Percentiles rank a stretch among this genome's conserved stretches.
phyloP scores from a whole-genome alignment of 208 protist genomes.

The Spongospora subterranea region DNA sequence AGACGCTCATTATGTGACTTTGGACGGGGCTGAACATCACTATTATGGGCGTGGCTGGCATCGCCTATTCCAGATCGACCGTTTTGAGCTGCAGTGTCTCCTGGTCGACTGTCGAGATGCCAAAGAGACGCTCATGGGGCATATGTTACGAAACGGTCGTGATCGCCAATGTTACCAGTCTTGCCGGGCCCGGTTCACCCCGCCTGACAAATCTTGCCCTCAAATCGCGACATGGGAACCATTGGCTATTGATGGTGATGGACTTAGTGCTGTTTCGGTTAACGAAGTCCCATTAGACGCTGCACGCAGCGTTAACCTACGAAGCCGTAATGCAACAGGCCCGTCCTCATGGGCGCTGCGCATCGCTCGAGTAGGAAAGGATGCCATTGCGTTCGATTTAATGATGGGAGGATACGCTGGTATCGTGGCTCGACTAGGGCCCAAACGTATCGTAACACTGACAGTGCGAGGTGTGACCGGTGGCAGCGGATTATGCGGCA shows the following conservation, averaged over 20 bases:
- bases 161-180: neutral
- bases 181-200: slow-evolving; percentile 11
- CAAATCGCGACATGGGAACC: neutral
- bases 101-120: neutral
- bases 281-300: neutral
- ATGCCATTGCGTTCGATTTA: neutral
- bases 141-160: neutral
- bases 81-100: slow-evolving; percentile 28
- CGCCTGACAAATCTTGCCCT: neutral
- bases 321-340: neutral
- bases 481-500: slow-evolving; percentile 11
- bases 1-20: neutral
- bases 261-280: neutral
- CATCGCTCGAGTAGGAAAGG: neutral
- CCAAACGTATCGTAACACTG: neutral
- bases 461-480: neutral
- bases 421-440: slow-evolving; percentile 15
- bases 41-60: slow-evolving; percentile 35
- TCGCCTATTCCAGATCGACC: slow-evolving; percentile 23
- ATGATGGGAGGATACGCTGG: neutral
- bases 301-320: neutral
- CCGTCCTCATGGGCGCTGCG: neutral
- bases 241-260: neutral
- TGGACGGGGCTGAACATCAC: slow-evolving; percentile 40
- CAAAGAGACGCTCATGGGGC: neutral